Evolutionary conservation across 768 basidiomycete genomes (phyloP).

Genomic region (Pleurotus sapidus): DNA sequence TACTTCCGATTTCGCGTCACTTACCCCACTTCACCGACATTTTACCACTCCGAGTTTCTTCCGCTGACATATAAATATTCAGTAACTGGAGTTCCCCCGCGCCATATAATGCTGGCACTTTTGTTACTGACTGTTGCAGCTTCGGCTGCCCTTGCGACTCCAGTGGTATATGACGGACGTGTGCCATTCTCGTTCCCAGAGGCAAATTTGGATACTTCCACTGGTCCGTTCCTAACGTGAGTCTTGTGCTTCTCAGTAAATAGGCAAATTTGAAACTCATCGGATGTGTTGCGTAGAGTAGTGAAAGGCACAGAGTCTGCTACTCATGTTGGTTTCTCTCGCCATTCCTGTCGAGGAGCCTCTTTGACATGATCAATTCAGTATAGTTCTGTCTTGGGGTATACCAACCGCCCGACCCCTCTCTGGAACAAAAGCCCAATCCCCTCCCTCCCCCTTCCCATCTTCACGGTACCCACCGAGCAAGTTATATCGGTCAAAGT

Average conservation of each 20-base stretch:
- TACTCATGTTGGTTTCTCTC: conserved; percentile 37
- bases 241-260: conserved; percentile 13
- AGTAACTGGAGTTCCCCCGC: not conserved
- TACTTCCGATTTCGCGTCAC: not conserved
- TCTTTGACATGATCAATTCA: conserved; percentile 15
- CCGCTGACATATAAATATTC: not conserved
- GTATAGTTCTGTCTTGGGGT: conserved; percentile 44
- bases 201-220: conserved; percentile 42
- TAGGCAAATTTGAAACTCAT: not conserved
- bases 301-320: conserved; percentile 55
- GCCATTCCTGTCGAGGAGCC: not conserved
- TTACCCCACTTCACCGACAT: not conserved
- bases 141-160: conserved; percentile 8
- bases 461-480: conserved; percentile 25
- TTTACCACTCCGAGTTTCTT: not conserved
- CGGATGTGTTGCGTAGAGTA: conserved; percentile 27
- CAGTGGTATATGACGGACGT: conserved; percentile 52
- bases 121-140: not conserved
- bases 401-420: conserved; percentile 38
- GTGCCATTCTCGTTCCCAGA: conserved; percentile 40
- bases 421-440: conserved; percentile 38
- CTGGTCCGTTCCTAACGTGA: conserved; percentile 55
- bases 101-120: not conserved
- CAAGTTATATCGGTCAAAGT: conserved; percentile 52
- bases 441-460: conserved; percentile 17